Evolutionary conservation across 371 early-diverging fungal genomes (phyloP), one percentile per base, ranked within the genome.

Genomic region (Polyrhizophydium stewartii): DNA sequence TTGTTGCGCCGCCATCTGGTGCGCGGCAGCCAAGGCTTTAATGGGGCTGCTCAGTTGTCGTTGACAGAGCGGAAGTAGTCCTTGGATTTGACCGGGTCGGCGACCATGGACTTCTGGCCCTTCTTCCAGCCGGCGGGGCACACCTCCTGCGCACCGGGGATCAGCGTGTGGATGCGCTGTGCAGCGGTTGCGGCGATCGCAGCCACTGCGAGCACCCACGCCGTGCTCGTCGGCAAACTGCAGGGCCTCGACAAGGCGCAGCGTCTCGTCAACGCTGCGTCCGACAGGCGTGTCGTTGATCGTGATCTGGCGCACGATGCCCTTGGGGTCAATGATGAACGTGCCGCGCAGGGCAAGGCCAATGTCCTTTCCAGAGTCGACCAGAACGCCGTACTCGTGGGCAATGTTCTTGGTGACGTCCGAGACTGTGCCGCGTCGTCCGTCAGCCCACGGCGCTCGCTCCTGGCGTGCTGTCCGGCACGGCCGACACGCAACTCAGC

Each of bases 191-290:
- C 24, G 12, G 13, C 12, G 30, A 52, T 16, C 16, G n/a, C n/a
- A n/a, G n/a, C n/a, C 16, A 43, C n/a, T 43, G 43, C n/a, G n/a
- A 17, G 16, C 7, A 28, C 49, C 7, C 16, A 47, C 89, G 58
- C 97, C 97, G 72, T 92, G 81, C 71, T 89, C 82, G 64, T 95
- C 96, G 63, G 87, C 84, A 81, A 93, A 96, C 76, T 94, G 87
- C 70, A 98, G 81, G 27, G 98, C 99, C 81, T 98, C 89, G 59
- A 99, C 77, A 21, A 98, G 80, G 70, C 99, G 90, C 55, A 99
- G 71, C 33, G 91, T 85, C 89, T 69, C 99, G 87, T 60, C 59
- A 32, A 68, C 61, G 61, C 49, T 67, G 31, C 78, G 66, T 37
- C 99, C 99, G 64, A 99, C 88, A 52, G 88, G 89, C 64, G 92